Percentiles rank a stretch among this genome's conserved stretches.
Evolutionary conservation across 2,329 filamentous ascomycete species (phyloP).

Genomic region (Aureobasidium zeae): DNA sequence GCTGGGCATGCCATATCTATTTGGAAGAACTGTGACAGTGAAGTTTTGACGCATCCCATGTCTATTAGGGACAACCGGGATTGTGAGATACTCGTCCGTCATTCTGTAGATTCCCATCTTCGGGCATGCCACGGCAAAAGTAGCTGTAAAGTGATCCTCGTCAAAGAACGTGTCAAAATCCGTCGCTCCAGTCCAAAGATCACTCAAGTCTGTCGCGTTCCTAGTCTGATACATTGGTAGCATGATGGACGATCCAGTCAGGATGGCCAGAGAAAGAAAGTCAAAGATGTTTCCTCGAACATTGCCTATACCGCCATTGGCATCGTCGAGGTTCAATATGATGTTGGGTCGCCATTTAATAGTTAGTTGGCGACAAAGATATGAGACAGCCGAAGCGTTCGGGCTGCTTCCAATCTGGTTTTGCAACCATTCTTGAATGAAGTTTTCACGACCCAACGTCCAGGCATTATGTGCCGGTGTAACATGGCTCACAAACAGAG

Average conservation of each 20-base stretch:
- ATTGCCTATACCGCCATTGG: constrained; percentile 36
- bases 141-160: constrained; percentile 22
- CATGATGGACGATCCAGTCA: constrained; percentile 37
- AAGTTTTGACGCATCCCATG: constrained; percentile 21
- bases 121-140: constrained; percentile 22
- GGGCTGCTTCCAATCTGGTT: constrained; percentile 21
- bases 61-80: constrained; percentile 18
- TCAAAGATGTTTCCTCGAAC: constrained; percentile 39
- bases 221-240: constrained; percentile 19
- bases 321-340: constrained; percentile 37
- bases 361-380: constrained; percentile 29
- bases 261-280: constrained; percentile 40
- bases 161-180: constrained; percentile 25
- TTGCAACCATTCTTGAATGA: constrained; percentile 23
- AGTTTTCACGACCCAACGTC: constrained; percentile 16
- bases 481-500: constrained; percentile 1
- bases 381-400: constrained; percentile 20
- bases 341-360: constrained; percentile 34
- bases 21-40: constrained; percentile 18
- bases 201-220: constrained; percentile 18
- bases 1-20: constrained; percentile 20
- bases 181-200: constrained; percentile 22
- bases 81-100: constrained; percentile 16
- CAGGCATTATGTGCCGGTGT: constrained; percentile 3
- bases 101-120: constrained; percentile 23